Base-by-base conservation (phyloP, 305 asterid genomes). In the Rubia occidens region DNA sequence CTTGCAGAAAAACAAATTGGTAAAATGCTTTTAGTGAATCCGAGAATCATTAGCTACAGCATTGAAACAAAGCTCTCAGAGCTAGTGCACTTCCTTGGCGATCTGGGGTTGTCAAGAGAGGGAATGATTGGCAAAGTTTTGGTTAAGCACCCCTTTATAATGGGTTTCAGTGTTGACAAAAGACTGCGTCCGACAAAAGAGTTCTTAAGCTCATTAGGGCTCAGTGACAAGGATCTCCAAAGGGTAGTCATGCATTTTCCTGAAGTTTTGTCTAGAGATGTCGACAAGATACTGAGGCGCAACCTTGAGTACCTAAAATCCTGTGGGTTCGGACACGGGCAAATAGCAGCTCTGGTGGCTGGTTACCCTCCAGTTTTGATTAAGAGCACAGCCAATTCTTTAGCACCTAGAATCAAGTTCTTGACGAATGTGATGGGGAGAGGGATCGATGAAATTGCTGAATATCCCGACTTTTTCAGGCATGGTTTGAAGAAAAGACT, bases 31-130 rank as follows among this genome's bases (percentile, higher is more conserved):
- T 84, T 94, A 8, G 42, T 80, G 15, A 94, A 94, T 78, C 99
- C 99, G 6, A 86, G 99, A 79, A 79, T 94, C 69, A 68, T 94
- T n/a, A 94, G 96, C 80, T 94, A 94, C 78, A 89, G 96, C 96
- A 91, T 94, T 24, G 96, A 86, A 47, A 70, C 86, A 51, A 94
- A 94, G 84, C 96, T 94, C 71, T 83, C 90, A 11, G 81, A 80
- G 73, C 77, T 80, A 5, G 97, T 94, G 74, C 88, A 89, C 66
- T 94, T 94, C 73, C 96, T 94, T 45, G 82, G 87, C 20, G 74
- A 79, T 66, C 76, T 91, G 10, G 96, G 97, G 8, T 72, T 91
- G 58, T 78, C 92, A 7, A 86, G 81, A 78, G 86, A 86, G 21
- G 94, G 91, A 73, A 70, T 72, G 88, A 83, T 94, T 59, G 91